phyloP scores from a whole-genome alignment of 148 eudicot species.

The Spergularia bocconei region DNA sequence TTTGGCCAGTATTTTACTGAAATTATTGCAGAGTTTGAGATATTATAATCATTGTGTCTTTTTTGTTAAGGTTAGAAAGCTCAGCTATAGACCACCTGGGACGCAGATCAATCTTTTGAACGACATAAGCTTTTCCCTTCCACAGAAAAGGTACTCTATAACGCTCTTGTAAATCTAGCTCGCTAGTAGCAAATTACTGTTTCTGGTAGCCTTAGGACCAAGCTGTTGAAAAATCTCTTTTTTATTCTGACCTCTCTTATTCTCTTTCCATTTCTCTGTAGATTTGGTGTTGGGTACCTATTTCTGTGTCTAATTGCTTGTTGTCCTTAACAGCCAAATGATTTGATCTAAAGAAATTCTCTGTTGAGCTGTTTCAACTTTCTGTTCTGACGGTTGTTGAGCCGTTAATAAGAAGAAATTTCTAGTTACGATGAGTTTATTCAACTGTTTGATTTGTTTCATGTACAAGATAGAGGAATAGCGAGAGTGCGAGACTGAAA shows the following conservation, averaged over 20 bases:
- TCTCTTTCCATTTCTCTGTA: background rate
- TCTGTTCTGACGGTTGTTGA: too few species aligned
- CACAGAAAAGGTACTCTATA: conserved; percentile 58
- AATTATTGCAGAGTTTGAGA: background rate
- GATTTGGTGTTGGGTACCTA: background rate
- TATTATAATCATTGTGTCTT: conserved; percentile 7
- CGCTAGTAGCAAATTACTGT: background rate
- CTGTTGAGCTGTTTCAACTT: background rate
- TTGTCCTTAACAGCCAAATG: background rate
- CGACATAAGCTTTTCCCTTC: conserved; percentile 60
- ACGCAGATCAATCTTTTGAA: conserved; percentile 69
- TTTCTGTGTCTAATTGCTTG: background rate
- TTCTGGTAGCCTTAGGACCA: conserved; percentile 5
- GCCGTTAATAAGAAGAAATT: background rate
- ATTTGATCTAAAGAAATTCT: background rate
- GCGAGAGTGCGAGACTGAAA: background rate
- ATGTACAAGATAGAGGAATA: background rate
- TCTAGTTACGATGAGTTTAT: background rate
- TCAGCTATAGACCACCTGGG: conserved; percentile 77
- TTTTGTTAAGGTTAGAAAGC: conserved; percentile 56
- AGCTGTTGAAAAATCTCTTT: background rate
- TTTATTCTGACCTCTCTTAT: background rate
- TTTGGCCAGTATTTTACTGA: background rate
- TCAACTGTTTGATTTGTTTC: background rate
- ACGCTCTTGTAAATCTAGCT: background rate